Evolutionary conservation across 2,329 filamentous ascomycete species (phyloP), one percentile per base, ranked within the genome.

Genomic region (Emericellopsis atlantica): DNA sequence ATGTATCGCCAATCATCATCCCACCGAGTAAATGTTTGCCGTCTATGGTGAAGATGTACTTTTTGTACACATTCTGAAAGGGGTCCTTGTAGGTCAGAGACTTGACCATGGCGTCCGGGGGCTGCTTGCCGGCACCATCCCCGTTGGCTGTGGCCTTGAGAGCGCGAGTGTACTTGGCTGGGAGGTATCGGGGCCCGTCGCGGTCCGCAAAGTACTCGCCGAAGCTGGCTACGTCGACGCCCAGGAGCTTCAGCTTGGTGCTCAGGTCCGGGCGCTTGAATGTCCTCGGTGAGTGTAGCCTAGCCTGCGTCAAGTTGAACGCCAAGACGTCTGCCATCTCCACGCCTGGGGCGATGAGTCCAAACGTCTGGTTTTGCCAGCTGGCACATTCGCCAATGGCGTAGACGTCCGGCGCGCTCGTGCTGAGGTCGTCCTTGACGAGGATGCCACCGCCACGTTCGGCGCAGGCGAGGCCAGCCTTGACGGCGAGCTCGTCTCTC

Each of bases 1-100:
- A 82, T 0, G 86, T 93, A 53, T 95, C 88, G 32, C 88, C 89
- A 45, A 95, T 92, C 86, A 95, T 94, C 86, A 95, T 95, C 4
- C 88, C 89, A n/a, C 88, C 88, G 0, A 95, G 74, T 1, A 95
- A 67, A 52, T 90, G 90, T 57, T 93, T 93, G 22, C 88, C 88
- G 54, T 95, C 89, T 54, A 80, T 67, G 0, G 88, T 93, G 54
- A 95, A 95, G 10, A 95, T 65, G 58, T 92, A 95, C 55, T 95
- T 95, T 60, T 95, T 95, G 66, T 95, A 95, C 1, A 95, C 77
- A 37, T 86, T 80, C 42, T 79, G 74, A 55, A 95, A 95, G 0
- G 88, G 88, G 53, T 95, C 88, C 46, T 82, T 87, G 64, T 94
- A 95, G 0, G 83, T 90, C 34, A 95, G 65, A 0, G 87, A 80